phyloP scores from a whole-genome alignment of 2,329 filamentous ascomycete species.

The Onygena corvina region DNA sequence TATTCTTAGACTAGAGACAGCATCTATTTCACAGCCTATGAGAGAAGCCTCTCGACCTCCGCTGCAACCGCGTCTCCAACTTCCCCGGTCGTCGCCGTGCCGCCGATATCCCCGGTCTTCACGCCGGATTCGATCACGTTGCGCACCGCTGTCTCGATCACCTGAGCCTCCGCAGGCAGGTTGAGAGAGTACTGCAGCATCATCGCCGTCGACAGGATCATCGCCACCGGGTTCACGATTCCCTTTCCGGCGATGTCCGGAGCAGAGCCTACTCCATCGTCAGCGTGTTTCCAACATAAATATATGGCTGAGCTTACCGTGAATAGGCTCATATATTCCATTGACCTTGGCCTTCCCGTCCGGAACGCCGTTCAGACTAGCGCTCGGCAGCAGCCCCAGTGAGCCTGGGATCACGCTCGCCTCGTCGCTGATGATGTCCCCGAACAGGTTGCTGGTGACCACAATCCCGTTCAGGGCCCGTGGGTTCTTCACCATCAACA shows the following conservation, averaged over 20 bases:
- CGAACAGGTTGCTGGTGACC: conserved; percentile 87
- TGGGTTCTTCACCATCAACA: conserved; percentile 95
- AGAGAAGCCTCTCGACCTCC: conserved; percentile 58
- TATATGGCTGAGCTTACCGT: conserved; percentile 47
- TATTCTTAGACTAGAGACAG: no score
- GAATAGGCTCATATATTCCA: conserved; percentile 95
- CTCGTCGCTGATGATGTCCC: conserved; percentile 93
- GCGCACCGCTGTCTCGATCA: conserved; percentile 70
- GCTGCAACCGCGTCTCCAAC: conserved; percentile 72
- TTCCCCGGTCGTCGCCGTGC: conserved; percentile 57
- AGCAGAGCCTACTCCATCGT: conserved; percentile 49
- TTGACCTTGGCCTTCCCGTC: conserved; percentile 61
- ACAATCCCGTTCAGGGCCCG: conserved; percentile 77
- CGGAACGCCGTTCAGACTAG: conserved; percentile 73
- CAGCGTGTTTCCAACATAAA: background rate
- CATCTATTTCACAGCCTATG: background rate
- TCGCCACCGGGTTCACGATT: conserved; percentile 84
- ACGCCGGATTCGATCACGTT: conserved; percentile 67
- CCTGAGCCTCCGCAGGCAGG: conserved; percentile 61
- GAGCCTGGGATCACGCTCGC: conserved; percentile 87
- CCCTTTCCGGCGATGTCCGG: conserved; percentile 88
- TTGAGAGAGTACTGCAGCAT: conserved; percentile 88
- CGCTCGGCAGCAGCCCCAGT: conserved; percentile 76
- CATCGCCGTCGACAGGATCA: conserved; percentile 86
- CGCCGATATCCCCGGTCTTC: conserved; percentile 75